phyloP scores from a whole-genome alignment of 2,329 filamentous ascomycete species.

The Calonectria pseudoreteaudii region DNA sequence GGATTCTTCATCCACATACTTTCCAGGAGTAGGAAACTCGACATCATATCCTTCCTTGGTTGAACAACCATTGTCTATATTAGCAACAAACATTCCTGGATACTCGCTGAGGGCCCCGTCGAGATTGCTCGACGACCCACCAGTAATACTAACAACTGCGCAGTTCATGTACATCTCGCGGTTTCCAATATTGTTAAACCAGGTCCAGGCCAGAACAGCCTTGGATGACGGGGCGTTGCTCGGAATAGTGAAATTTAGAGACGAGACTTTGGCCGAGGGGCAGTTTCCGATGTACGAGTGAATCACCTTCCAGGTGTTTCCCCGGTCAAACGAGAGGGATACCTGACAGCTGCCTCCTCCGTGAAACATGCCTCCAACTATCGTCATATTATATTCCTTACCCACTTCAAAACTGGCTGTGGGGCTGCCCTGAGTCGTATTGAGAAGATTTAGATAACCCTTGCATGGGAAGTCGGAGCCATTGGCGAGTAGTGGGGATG shows the following conservation, averaged over 20 bases:
- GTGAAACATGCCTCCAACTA: not conserved
- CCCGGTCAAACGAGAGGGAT: not conserved
- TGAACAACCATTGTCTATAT: not conserved
- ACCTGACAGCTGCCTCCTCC: not conserved
- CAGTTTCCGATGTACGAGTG: not conserved
- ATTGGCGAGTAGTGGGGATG: not conserved
- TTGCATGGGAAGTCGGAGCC: not conserved
- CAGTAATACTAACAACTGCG: not conserved
- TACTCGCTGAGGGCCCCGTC: not conserved
- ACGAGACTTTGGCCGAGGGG: not conserved
- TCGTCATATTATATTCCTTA: not conserved
- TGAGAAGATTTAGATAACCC: not conserved
- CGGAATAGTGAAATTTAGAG: not conserved
- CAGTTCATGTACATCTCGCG: not conserved
- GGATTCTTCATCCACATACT: not conserved
- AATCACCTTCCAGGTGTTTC: not conserved
- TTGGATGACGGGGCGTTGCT: not conserved
- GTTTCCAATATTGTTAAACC: not conserved
- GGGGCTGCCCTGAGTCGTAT: not conserved
- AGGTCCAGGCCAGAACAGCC: not conserved
- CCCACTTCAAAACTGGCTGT: not conserved
- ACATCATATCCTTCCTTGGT: not conserved
- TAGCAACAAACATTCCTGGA: not conserved
- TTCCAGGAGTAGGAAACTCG: not conserved
- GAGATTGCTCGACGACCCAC: not conserved